A percentile compares a stretch with the other conserved stretches of the same genome.
Conservation (phyloP, 768 basidiomycete genomes). For the Polyporus arcularius region DNA sequence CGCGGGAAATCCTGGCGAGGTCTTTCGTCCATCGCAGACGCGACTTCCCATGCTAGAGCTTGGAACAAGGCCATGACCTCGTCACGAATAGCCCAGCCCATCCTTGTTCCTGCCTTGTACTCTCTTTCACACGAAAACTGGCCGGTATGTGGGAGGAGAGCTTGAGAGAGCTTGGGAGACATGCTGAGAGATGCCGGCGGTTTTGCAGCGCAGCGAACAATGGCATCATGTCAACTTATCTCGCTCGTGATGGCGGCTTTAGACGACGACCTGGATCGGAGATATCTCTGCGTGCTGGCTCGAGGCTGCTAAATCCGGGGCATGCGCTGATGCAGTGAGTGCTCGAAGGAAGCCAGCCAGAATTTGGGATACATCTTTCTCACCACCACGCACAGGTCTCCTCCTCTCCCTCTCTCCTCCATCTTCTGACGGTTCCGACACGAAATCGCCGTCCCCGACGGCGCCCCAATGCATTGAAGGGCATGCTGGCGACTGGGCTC, state of each 20-base stretch:
- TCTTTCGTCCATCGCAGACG: background rate
- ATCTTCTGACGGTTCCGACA: conserved; percentile 2
- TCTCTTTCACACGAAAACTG: background rate
- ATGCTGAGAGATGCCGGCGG: conserved; percentile 1
- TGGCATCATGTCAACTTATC: conserved; percentile 17
- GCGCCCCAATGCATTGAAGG: conserved; percentile 9
- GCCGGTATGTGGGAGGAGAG: background rate
- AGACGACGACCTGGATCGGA: conserved; percentile 3
- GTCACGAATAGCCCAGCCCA: background rate
- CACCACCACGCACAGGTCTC: conserved; percentile 8
- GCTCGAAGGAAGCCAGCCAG: conserved; percentile 11
- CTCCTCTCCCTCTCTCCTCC: conserved; percentile 8
- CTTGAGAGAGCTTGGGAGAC: background rate
- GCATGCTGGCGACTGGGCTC: conserved; percentile 58
- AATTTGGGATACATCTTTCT: conserved; percentile 13
- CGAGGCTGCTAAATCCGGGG: conserved; percentile 1
- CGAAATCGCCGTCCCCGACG: conserved; percentile 6
- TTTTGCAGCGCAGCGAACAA: background rate
- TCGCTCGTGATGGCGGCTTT: conserved; percentile 14
- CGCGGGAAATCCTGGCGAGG: conserved; percentile 13
- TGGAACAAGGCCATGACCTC: background rate
- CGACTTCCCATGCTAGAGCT: background rate
- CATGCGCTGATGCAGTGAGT: conserved; percentile 13
- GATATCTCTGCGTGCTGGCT: conserved; percentile 5
- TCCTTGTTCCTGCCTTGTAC: background rate